A percentile compares a stretch with the other conserved stretches of the same genome.
phyloP scores from a whole-genome alignment of 306 rosid species.

The Pachyrhizus erosus region DNA sequence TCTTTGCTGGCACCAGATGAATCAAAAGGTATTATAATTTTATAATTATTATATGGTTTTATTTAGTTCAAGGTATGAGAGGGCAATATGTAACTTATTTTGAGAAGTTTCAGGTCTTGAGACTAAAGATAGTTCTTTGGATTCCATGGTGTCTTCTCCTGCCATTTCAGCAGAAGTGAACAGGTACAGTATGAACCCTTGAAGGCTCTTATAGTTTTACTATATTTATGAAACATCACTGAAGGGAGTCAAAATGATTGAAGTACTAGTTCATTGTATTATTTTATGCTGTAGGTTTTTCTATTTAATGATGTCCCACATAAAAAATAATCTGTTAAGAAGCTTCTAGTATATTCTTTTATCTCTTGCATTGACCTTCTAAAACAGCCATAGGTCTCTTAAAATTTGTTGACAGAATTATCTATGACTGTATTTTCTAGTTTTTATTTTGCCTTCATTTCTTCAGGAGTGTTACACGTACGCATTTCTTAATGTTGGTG shows the following conservation, averaged over 20 bases:
- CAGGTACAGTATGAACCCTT: slow-evolving; percentile 57
- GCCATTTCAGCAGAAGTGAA: slow-evolving; percentile 69
- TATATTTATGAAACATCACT: neutral
- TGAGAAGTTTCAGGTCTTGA: slow-evolving; percentile 67
- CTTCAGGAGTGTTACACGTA: neutral
- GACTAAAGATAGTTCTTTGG: slow-evolving; percentile 68
- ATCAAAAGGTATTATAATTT: slow-evolving; percentile 68
- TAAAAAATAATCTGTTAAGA: neutral
- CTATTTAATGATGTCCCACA: neutral
- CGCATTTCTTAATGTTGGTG: neutral
- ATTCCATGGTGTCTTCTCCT: slow-evolving; percentile 64
- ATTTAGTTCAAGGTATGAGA: slow-evolving; percentile 21
- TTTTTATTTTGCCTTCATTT: neutral
- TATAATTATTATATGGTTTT: slow-evolving; percentile 31
- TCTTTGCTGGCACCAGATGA: slow-evolving; percentile 98
- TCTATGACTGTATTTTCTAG: neutral
- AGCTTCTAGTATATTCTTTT: slow-evolving; percentile 1
- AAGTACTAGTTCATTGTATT: neutral
- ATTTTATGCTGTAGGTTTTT: slow-evolving; percentile 13
- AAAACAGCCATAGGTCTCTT: neutral
- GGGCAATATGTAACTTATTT: slow-evolving; percentile 40
- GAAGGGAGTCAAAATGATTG: slow-evolving; percentile 11
- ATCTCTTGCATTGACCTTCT: neutral
- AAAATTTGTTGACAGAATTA: neutral
- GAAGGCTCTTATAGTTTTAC: neutral